Evolutionary conservation across 2,329 filamentous ascomycete species (phyloP).

Genomic region (Madurella mycetomatis): DNA sequence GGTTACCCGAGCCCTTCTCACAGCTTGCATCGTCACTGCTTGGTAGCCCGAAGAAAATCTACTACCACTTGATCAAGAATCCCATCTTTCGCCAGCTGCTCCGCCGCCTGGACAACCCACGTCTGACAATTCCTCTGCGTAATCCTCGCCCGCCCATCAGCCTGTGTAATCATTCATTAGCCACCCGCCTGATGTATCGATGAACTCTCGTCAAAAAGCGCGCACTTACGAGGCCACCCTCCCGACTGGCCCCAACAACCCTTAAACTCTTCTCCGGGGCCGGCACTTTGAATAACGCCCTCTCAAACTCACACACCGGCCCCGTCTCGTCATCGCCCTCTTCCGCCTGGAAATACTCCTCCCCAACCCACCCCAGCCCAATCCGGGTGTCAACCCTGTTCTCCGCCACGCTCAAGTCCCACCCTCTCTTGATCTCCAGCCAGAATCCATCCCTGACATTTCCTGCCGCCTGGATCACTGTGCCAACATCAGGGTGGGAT

Average conservation of each 20-base stretch:
- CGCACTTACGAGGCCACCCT: neutral
- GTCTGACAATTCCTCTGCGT: conserved; percentile 19
- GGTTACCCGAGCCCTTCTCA: neutral
- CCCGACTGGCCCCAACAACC: neutral
- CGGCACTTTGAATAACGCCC: conserved; percentile 4
- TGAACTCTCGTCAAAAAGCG: neutral
- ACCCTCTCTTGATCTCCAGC: conserved; percentile 10
- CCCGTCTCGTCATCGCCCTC: neutral
- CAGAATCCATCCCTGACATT: conserved; percentile 9
- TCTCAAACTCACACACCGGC: conserved; percentile 9
- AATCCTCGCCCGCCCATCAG: conserved; percentile 3
- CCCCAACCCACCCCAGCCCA: conserved; percentile 7
- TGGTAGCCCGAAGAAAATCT: conserved; percentile 8
- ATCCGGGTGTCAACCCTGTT: neutral
- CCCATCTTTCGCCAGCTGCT: conserved; percentile 10
- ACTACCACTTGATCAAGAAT: conserved; percentile 9
- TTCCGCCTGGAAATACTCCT: neutral
- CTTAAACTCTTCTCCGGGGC: conserved; percentile 16
- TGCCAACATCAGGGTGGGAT: neutral
- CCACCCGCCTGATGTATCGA: neutral
- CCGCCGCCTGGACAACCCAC: conserved; percentile 12
- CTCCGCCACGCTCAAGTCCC: neutral
- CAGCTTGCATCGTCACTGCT: neutral
- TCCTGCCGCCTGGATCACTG: conserved; percentile 10
- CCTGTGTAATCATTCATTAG: neutral